Evolutionary conservation across 306 rosid genomes (phyloP).

Genomic region (Senna tora): DNA sequence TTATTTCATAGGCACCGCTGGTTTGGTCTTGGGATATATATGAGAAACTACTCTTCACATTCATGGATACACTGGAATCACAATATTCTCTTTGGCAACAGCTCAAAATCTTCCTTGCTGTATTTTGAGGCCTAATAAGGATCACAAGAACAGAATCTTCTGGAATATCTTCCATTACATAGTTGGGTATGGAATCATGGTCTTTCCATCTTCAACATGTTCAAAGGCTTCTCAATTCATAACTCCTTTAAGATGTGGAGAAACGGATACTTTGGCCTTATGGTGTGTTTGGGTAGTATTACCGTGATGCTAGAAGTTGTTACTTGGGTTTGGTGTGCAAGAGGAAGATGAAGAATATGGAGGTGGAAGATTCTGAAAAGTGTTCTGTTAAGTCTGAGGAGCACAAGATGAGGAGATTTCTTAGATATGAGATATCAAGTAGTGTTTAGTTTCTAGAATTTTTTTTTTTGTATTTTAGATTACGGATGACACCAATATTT

Average conservation of each 20-base stretch:
- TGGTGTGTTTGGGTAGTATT: background rate
- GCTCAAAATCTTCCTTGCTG: constrained; percentile 25
- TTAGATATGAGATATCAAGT: background rate
- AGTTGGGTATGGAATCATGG: constrained; percentile 31
- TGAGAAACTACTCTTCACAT: constrained; percentile 13
- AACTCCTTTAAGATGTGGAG: background rate
- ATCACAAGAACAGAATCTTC: constrained; percentile 13
- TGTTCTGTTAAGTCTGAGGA: background rate
- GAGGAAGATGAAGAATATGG: background rate
- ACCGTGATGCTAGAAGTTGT: constrained; percentile 1
- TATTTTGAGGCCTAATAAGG: constrained; percentile 21
- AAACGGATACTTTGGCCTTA: background rate
- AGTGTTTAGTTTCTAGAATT: no score
- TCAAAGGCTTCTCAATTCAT: constrained; percentile 35
- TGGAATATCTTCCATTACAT: constrained; percentile 34
- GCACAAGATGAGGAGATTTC: background rate
- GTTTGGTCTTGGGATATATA: constrained; percentile 29
- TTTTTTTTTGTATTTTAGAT: no score
- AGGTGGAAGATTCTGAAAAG: background rate
- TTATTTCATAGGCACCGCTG: constrained; percentile 7
- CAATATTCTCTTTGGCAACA: background rate
- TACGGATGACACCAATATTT: no score
- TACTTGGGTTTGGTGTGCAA: constrained; percentile 15
- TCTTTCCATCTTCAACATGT: constrained; percentile 22
- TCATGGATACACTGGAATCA: constrained; percentile 39